These are phyloP conservation scores for Trichophyton benhamiae DNA, from an alignment of 2,329 filamentous ascomycete genomes.

Conservation along the genomic window DNA sequence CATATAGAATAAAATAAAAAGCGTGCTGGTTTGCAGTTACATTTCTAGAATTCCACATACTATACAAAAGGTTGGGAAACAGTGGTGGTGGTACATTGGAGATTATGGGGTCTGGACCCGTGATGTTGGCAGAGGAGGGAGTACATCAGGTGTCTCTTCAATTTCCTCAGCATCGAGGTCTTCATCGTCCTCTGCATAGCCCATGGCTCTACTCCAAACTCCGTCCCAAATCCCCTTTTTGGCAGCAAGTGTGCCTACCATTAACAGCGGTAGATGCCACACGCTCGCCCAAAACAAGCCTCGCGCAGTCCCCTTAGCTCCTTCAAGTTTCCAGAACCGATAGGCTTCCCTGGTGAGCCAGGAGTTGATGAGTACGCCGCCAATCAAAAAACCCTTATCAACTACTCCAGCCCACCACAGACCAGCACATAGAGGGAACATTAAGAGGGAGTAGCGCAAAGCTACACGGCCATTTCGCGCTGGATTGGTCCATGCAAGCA, in stretches of 20 bases:
- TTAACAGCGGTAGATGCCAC: slow-evolving; percentile 81
- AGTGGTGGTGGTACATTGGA: not conserved
- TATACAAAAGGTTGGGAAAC: not conserved
- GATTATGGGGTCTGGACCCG: not conserved
- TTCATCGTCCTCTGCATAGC: slow-evolving; percentile 45
- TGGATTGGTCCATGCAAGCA: slow-evolving; percentile 80
- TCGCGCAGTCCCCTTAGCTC: slow-evolving; percentile 66
- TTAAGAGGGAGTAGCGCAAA: slow-evolving; percentile 69
- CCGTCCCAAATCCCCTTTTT: slow-evolving; percentile 88
- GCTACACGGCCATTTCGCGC: slow-evolving; percentile 76
- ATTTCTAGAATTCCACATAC: not conserved
- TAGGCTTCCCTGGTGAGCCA: slow-evolving; percentile 77
- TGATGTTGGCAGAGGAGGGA: not conserved
- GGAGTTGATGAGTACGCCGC: slow-evolving; percentile 67
- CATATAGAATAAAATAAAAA: not conserved
- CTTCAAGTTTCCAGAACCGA: slow-evolving; percentile 66
- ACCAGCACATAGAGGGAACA: slow-evolving; percentile 73
- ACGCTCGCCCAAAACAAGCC: slow-evolving; percentile 94
- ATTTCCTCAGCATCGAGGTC: slow-evolving; percentile 23
- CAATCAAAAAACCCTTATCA: slow-evolving; percentile 70
- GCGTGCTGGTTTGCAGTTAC: not conserved
- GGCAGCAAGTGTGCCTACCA: slow-evolving; percentile 80
- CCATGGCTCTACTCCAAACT: slow-evolving; percentile 59
- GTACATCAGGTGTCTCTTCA: not conserved
- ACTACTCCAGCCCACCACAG: slow-evolving; percentile 71